Evolutionary conservation across 805 yeast genomes (phyloP).

Genomic region (Saccharomycopsis fodiens): DNA sequence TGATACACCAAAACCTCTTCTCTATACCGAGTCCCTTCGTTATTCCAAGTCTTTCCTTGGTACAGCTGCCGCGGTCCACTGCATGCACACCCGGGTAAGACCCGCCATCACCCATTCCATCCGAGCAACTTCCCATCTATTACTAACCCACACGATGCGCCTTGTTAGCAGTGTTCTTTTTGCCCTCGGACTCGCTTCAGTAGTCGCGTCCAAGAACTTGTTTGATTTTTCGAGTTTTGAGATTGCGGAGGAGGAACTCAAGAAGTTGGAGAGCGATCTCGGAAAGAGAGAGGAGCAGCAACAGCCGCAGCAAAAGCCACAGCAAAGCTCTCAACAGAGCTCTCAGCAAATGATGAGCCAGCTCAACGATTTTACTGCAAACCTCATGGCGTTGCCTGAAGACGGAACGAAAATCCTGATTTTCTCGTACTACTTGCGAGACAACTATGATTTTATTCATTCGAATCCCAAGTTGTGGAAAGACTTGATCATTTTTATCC

Average conservation of each 20-base stretch:
- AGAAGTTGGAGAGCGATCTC: background rate
- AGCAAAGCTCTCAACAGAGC: background rate
- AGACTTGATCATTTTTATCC: constrained; percentile 58
- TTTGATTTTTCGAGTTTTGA: constrained; percentile 5
- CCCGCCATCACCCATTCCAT: no score
- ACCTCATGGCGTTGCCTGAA: background rate
- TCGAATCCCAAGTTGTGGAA: constrained; percentile 35
- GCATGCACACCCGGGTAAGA: no score
- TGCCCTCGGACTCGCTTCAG: background rate
- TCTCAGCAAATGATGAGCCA: background rate
- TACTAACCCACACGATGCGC: background rate
- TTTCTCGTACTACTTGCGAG: constrained; percentile 66
- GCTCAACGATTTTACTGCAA: background rate
- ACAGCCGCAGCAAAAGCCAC: background rate
- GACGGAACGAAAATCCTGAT: constrained; percentile 39
- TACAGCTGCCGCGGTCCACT: no score
- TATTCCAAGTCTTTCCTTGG: no score
- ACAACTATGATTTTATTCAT: constrained; percentile 40
- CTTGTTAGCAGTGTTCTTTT: background rate
- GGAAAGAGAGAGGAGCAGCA: background rate
- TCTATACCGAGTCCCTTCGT: no score
- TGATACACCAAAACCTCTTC: no score
- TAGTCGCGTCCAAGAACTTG: constrained; percentile 11
- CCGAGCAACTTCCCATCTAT: no score
- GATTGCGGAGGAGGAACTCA: background rate